Evolutionary conservation across 495 filamentous ascomycete genomes (phyloP).

Genomic region (Aspergillus leporis): DNA sequence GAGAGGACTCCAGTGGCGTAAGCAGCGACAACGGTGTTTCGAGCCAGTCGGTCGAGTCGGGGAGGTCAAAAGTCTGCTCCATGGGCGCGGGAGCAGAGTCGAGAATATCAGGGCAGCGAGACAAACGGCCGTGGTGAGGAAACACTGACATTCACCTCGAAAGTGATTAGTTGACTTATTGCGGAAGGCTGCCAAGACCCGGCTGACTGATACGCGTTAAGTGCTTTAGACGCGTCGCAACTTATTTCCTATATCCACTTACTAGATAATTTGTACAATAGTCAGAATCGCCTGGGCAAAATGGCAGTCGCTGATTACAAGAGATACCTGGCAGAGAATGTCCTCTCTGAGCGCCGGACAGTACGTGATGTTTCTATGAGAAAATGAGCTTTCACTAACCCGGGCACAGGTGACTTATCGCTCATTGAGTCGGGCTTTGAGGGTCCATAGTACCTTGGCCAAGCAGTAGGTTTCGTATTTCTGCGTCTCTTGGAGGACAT

Average conservation of each 20-base stretch:
- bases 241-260: neutral
- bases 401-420: constrained; percentile 76
- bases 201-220: constrained; percentile 54
- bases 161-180: constrained; percentile 11
- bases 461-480: constrained; percentile 71
- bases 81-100: constrained; percentile 24
- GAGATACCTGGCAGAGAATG: constrained; percentile 69
- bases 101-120: neutral
- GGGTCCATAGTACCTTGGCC: constrained; percentile 77
- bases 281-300: constrained; percentile 15
- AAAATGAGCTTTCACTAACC: constrained; percentile 6
- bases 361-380: constrained; percentile 47
- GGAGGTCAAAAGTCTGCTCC: constrained; percentile 59
- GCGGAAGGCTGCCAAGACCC: constrained; percentile 40
- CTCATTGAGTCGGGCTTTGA: constrained; percentile 71
- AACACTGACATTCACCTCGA: neutral
- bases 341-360: constrained; percentile 74
- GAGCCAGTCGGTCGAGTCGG: constrained; percentile 94
- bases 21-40: constrained; percentile 72
- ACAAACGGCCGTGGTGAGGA: constrained; percentile 4
- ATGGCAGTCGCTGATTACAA: constrained; percentile 62
- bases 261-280: neutral
- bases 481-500: neutral
- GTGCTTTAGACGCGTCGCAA: constrained; percentile 45
- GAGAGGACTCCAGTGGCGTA: constrained; percentile 74